Base-by-base conservation (phyloP, 1,284 basidiomycete species). In the Mycosarcoma maydis region DNA sequence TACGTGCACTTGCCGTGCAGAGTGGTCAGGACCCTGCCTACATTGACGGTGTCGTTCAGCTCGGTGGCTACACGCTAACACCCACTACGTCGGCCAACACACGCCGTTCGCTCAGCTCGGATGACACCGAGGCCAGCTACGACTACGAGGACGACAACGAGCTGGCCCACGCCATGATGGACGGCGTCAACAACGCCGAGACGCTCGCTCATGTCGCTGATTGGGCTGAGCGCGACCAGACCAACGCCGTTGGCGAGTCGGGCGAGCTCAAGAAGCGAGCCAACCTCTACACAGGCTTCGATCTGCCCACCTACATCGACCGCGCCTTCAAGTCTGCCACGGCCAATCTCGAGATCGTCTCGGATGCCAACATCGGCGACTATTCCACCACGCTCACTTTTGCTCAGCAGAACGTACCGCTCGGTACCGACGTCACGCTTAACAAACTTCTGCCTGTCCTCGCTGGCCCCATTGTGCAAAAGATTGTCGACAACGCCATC, bases 381-480 rank as follows among this genome's bases (percentile, higher is more conserved):
- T 91, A 90, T 74, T 67, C 80, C 39, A 90, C 90, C 11, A 85
- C 85, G 14, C 80, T 92, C 52, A 83, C 86, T 24, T 90, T 90
- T 76, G 85, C 85, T 6, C 90, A 92, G 76, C 50, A 54, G 34
- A 52, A 82, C 44, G 85, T 91, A 22, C 85, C 87, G 3, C 88
- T 88, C 22, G 77, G 82, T 29, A 90, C 89, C 1, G 90, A 90
- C 75, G 79, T 85, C 13, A 87, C 84, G 49, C 83, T 90, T 52
- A 84, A 90, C 75, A 78, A 88, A 44, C 86, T 92, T 43, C 84
- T 92, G 8, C 90, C 90, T 8, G 81, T 90, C 40, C 85, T 92
- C 46, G 90, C 90, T 1, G 85, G 86, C 56, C 90, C 90, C 3
- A 90, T 92, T 58, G 90, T 91, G n/a, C 89, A 92, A 80, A 88